Base-by-base conservation (phyloP, 1,284 basidiomycete genomes). In the Fistulina hepatica region DNA sequence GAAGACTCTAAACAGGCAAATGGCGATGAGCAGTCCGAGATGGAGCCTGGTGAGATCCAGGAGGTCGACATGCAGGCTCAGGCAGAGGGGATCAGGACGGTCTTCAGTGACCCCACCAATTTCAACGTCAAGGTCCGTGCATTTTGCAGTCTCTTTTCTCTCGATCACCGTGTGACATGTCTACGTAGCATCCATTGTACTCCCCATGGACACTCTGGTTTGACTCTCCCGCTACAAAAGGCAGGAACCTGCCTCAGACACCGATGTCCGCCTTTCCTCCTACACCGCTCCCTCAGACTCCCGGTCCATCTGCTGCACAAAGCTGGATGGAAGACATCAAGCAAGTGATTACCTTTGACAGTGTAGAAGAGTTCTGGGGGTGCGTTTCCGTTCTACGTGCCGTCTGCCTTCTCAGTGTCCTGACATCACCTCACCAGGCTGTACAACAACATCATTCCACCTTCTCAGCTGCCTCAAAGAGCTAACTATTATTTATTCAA, bases 401-500 rank as follows among this genome's bases (percentile, higher is more conserved):
- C 15, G 28, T n/a, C 13, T 9, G 28, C 15, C 9, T 21, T 22
- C 37, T 44, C 19, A 13, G 13, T n/a, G 13, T 13, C 15, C 13
- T 31, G 13, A 31, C 28, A 16, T 13, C 15, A 16, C 9, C 9
- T 19, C 27, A 34, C 11, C 50, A 91, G 88, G 12, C 64, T 97
- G 45, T 95, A 97, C 67, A 95, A 97, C 65, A 97, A 97, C 64
- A 93, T 98, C 52, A 81, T 98, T 21, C 86, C 92, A 13, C 95
- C 94, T n/a, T 93, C 90, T 16, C 76, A 81, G 53, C 68, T 98
- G 50, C 91, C 91, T 24, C 80, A 81, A 61, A 97, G 93, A 65
- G 91, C 93, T 24, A 98, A 98, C 60, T 98, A 98, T 63, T 98
- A 98, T 67, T 72, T 98, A 44, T 98, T 98, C 80, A 97, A 97